Evolutionary conservation across 1,284 basidiomycete genomes (phyloP).

Genomic region (Cryptococcus floricola): DNA sequence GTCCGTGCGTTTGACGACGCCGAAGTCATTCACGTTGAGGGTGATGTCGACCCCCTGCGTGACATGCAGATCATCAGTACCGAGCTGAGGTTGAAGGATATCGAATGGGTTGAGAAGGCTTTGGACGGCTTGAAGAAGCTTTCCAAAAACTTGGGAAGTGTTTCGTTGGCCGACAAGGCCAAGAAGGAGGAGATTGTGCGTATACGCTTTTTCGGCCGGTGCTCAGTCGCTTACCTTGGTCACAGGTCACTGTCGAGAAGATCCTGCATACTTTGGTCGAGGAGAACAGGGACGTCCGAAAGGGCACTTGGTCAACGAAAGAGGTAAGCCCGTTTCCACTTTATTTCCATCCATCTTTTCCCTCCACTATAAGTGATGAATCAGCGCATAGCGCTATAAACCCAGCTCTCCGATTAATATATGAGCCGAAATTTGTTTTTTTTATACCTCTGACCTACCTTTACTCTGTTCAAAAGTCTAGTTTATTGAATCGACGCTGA

Average conservation of each 20-base stretch:
- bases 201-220: not conserved
- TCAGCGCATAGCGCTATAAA: slow-evolving; percentile 74
- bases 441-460: slow-evolving; percentile 51
- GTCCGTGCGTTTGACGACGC: slow-evolving; percentile 97
- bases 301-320: slow-evolving; percentile 93
- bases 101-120: slow-evolving; percentile 96
- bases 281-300: slow-evolving; percentile 87
- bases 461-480: slow-evolving; percentile 1
- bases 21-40: slow-evolving; percentile 98
- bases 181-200: slow-evolving; percentile 92
- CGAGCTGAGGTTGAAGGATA: slow-evolving; percentile 92
- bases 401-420: slow-evolving; percentile 62
- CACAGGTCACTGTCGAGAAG: slow-evolving; percentile 77
- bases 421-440: slow-evolving; percentile 55
- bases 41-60: slow-evolving; percentile 90
- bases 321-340: slow-evolving; percentile 64
- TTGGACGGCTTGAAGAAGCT: slow-evolving; percentile 74
- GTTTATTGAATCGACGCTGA: slow-evolving; percentile 12
- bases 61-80: slow-evolving; percentile 99
- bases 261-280: slow-evolving; percentile 73
- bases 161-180: slow-evolving; percentile 86
- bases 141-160: slow-evolving; percentile 61
- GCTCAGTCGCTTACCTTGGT: not conserved
- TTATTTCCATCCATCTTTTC: not conserved
- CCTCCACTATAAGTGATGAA: slow-evolving; percentile 57